These are phyloP conservation scores for Solanum pennellii DNA, from an alignment of 257 asterid genomes.

Conservation along the genomic window DNA sequence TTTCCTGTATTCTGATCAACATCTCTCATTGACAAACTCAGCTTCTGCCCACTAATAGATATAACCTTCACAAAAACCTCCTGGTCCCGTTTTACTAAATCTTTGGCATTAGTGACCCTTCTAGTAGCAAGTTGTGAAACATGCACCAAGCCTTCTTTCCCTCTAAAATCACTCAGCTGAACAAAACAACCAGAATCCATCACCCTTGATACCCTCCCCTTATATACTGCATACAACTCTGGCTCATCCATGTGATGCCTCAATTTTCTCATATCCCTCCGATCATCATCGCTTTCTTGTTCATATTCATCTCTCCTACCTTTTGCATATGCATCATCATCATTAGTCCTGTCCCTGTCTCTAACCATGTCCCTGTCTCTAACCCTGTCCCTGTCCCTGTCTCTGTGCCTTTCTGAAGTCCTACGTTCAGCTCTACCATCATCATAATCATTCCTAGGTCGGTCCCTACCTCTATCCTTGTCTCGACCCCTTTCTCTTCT, in stretches of 20 bases:
- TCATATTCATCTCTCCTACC: slow-evolving; percentile 7
- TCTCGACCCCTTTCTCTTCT: slow-evolving; percentile 18
- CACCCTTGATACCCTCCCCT: slow-evolving; percentile 84
- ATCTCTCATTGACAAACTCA: slow-evolving; percentile 88
- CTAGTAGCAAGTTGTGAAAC: slow-evolving; percentile 80
- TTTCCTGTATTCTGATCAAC: slow-evolving; percentile 86
- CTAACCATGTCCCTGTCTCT: not conserved
- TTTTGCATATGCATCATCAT: not conserved
- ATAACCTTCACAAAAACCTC: slow-evolving; percentile 85
- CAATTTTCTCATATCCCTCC: slow-evolving; percentile 27
- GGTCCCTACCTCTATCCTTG: slow-evolving; percentile 17
- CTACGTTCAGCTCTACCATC: slow-evolving; percentile 9
- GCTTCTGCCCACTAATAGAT: slow-evolving; percentile 64
- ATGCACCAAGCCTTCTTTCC: slow-evolving; percentile 86
- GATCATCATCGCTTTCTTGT: slow-evolving; percentile 36
- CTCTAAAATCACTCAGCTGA: slow-evolving; percentile 57
- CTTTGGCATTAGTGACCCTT: slow-evolving; percentile 81
- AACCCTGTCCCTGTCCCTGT: not conserved
- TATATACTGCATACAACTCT: slow-evolving; percentile 56
- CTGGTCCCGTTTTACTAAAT: slow-evolving; percentile 81
- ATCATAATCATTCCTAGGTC: slow-evolving; percentile 11
- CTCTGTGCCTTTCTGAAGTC: slow-evolving; percentile 13
- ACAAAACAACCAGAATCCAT: slow-evolving; percentile 97
- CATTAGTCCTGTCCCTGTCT: not conserved
- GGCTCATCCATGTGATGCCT: slow-evolving; percentile 32